Percentiles rank a stretch among this genome's conserved stretches.
These are phyloP conservation scores for Rhexocercosporidium sp. DNA, from an alignment of 2,329 filamentous ascomycete genomes.

Conservation along the genomic window DNA sequence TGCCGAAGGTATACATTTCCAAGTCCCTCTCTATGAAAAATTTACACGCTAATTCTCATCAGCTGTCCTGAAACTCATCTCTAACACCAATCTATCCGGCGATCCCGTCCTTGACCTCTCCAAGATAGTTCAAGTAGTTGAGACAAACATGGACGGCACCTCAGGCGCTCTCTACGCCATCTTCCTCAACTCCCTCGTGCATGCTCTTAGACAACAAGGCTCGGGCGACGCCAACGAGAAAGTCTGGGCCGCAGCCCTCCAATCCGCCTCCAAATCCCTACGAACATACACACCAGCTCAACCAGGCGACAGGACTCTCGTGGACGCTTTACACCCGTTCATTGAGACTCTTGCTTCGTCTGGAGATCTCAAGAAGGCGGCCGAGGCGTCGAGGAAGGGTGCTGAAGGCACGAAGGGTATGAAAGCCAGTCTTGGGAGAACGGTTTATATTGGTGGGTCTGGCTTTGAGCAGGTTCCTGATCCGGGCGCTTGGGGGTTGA, in stretches of 20 bases:
- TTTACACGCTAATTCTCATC: conserved; percentile 2
- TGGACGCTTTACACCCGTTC: conserved; percentile 91
- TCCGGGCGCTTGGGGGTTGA: conserved; percentile 77
- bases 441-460: conserved; percentile 80
- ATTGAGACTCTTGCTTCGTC: conserved; percentile 71
- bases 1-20: conserved; percentile 55
- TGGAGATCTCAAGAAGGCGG: conserved; percentile 73
- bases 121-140: conserved; percentile 66
- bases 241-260: conserved; percentile 67
- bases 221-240: conserved; percentile 48
- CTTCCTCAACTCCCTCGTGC: conserved; percentile 73
- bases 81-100: conserved; percentile 50
- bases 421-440: conserved; percentile 83
- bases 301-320: conserved; percentile 85
- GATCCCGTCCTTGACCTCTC: conserved; percentile 66
- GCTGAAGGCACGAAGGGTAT: conserved; percentile 89
- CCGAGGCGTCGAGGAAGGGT: conserved; percentile 74
- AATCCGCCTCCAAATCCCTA: conserved; percentile 72
- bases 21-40: background rate
- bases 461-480: conserved; percentile 77
- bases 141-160: conserved; percentile 75
- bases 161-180: conserved; percentile 79
- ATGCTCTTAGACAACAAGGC: conserved; percentile 45
- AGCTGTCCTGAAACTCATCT: conserved; percentile 52
- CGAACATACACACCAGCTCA: conserved; percentile 87